Base-by-base conservation (phyloP, 495 filamentous ascomycete genomes). In the Parathielavia appendiculata region DNA sequence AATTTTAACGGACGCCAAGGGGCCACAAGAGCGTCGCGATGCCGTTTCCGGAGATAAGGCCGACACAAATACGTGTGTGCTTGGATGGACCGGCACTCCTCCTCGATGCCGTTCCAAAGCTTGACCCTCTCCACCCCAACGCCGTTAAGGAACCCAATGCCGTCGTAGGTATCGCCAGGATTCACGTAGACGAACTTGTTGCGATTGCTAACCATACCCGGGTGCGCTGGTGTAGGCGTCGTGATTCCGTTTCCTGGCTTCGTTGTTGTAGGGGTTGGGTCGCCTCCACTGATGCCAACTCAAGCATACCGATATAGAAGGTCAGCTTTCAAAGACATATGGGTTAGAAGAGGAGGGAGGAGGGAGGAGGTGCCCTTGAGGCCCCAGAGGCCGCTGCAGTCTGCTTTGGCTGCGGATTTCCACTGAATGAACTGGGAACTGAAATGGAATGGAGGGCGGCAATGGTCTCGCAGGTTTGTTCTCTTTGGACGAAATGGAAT, bases 161-260 rank as follows among this genome's bases (percentile, higher is more conserved):
- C n/a, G n/a, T 35, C 32, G 32, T 30, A 50, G 1, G 47, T 36
- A 14, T 50, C 47, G 30, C 47, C 32, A 16, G 30, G 14, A 7
- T 50, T 50, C 16, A 50, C 47, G 12, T 20, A 17, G 10, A 12
- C 30, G 20, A 50, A 50, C 30, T 50, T 50, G 47, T 20, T 50
- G 30, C 47, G 36, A 30, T 50, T 50, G 47, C 30, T 36, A n/a
- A 50, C 30, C 47, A 50, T 36, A n/a, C 47, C 47, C 8, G 30
- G n/a, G 6, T 50, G 32, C 16, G 32, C 11, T 0, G 47, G 47
- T 0, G 4, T 8, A 3, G 47, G 47, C 32, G 47, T 50, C 14
- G n/a, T 5, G n/a, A 50, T 12, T 6, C 47, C n/a, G 17, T 50
- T 50, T 1, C 26, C 22, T 5, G 46, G 14, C 23, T 34, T 10